phyloP scores from a whole-genome alignment of 2,329 filamentous ascomycete genomes.

The Fusarium cicatricum region DNA sequence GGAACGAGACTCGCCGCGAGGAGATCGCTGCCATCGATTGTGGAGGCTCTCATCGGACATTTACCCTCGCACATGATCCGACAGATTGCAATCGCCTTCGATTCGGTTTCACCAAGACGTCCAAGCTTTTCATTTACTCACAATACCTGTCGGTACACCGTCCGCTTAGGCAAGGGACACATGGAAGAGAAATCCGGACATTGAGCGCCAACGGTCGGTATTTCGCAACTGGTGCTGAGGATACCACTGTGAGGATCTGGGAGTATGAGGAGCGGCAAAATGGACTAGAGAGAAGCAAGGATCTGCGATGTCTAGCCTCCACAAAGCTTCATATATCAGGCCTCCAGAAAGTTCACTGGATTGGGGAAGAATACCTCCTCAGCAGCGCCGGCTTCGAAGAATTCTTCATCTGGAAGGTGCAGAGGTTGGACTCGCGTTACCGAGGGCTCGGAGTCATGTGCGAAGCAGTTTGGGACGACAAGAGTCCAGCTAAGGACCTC shows the following conservation, averaged over 20 bases:
- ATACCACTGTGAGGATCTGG: slow-evolving; percentile 77
- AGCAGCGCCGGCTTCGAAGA: slow-evolving; percentile 90
- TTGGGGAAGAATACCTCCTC: slow-evolving; percentile 75
- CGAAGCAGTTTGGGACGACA: slow-evolving; percentile 63
- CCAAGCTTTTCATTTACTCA: slow-evolving; percentile 58
- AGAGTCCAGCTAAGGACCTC: slow-evolving; percentile 68
- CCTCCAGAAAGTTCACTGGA: slow-evolving; percentile 83
- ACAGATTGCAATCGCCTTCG: slow-evolving; percentile 48
- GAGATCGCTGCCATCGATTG: slow-evolving; percentile 80
- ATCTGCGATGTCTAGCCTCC: slow-evolving; percentile 64
- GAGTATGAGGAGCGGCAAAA: slow-evolving; percentile 46
- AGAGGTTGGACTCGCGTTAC: slow-evolving; percentile 58
- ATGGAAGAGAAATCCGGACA: slow-evolving; percentile 84
- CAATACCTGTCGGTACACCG: slow-evolving; percentile 50
- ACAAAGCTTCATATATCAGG: slow-evolving; percentile 84
- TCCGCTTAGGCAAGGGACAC: slow-evolving; percentile 73
- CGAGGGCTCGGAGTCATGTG: slow-evolving; percentile 63
- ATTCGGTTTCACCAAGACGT: slow-evolving; percentile 80
- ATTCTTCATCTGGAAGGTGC: slow-evolving; percentile 83
- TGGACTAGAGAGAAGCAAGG: slow-evolving; percentile 8
- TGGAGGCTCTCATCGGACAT: slow-evolving; percentile 84
- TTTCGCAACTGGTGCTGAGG: slow-evolving; percentile 77
- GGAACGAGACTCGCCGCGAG: slow-evolving; percentile 76
- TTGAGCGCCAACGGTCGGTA: slow-evolving; percentile 53
- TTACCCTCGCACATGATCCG: slow-evolving; percentile 57